These are phyloP conservation scores for Forsythia suspensa DNA, from an alignment of 257 asterid genomes.

Conservation along the genomic window DNA sequence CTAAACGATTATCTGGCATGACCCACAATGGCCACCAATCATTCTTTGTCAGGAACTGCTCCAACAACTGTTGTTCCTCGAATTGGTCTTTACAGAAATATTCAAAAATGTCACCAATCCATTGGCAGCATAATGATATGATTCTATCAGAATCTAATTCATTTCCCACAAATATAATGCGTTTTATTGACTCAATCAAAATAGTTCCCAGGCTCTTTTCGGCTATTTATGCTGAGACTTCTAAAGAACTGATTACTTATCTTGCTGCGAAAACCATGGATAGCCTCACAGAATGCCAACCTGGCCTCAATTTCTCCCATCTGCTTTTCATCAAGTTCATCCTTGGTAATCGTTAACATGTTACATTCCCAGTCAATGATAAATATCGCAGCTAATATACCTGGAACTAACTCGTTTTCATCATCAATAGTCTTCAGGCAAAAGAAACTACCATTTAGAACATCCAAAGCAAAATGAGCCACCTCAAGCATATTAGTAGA, in stretches of 20 bases:
- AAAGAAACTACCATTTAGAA: conserved; percentile 71
- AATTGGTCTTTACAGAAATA: conserved; percentile 58
- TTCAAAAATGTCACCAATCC: conserved; percentile 66
- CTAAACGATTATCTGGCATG: conserved; percentile 45
- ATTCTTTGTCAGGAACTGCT: conserved; percentile 55
- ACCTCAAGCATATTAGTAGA: conserved; percentile 49
- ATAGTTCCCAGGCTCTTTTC: conserved; percentile 47
- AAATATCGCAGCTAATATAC: conserved; percentile 61
- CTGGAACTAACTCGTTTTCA: conserved; percentile 62
- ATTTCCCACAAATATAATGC: conserved; percentile 47
- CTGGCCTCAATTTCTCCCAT: conserved; percentile 45
- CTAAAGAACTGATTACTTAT: conserved; percentile 45
- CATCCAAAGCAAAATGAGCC: conserved; percentile 70
- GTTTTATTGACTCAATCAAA: conserved; percentile 57
- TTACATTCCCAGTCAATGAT: conserved; percentile 83
- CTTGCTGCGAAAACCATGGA: conserved; percentile 49
- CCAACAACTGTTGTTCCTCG: conserved; percentile 82
- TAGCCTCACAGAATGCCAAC: conserved; percentile 59
- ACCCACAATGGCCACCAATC: conserved; percentile 76
- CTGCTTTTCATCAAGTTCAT: conserved; percentile 46
- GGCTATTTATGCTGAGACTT: conserved; percentile 37
- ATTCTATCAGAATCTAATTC: conserved; percentile 46
- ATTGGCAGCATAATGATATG: conserved; percentile 67
- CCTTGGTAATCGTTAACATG: conserved; percentile 44
- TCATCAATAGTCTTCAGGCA: conserved; percentile 48